Evolutionary conservation across 371 early-diverging fungal genomes (phyloP).

Genomic region (Mucor irregularis): DNA sequence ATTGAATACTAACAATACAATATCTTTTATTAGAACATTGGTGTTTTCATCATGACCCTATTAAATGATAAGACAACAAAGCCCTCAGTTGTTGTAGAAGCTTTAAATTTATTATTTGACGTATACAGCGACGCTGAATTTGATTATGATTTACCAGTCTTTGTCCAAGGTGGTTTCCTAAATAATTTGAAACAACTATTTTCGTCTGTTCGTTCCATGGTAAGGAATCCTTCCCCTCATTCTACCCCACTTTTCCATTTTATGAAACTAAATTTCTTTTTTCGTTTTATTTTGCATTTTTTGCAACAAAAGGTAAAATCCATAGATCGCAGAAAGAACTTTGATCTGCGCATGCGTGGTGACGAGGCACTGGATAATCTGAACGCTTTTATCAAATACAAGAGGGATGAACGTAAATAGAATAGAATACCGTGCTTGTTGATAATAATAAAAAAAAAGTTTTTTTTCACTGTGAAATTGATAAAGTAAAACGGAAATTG

Average conservation of each 20-base stretch:
- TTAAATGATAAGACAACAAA: constrained; percentile 32
- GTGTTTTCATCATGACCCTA: constrained; percentile 29
- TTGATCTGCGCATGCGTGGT: constrained; percentile 70
- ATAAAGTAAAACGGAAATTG: too few species aligned
- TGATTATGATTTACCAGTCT: constrained; percentile 86
- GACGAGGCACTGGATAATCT: constrained; percentile 83
- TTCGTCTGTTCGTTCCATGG: constrained; percentile 53
- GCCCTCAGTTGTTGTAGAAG: constrained; percentile 64
- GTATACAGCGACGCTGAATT: constrained; percentile 82
- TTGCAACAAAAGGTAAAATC: constrained; percentile 65
- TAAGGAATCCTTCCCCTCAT: constrained; percentile 15
- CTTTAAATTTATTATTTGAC: constrained; percentile 83
- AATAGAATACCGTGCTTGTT: too few species aligned
- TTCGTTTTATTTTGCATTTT: too few species aligned
- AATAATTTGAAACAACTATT: constrained; percentile 54
- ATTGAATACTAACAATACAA: too few species aligned
- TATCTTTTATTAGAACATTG: constrained; percentile 33
- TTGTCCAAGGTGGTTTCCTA: constrained; percentile 68
- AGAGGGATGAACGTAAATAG: constrained; percentile 45
- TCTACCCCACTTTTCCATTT: constrained; percentile 3
- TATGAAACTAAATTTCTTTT: constrained; percentile 7
- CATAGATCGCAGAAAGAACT: constrained; percentile 73
- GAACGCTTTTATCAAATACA: constrained; percentile 84
- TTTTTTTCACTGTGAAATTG: background rate
- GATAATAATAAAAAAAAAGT: background rate